Evolutionary conservation across 495 filamentous ascomycete species (phyloP).

Genomic region (Lasiosphaeria ovina): DNA sequence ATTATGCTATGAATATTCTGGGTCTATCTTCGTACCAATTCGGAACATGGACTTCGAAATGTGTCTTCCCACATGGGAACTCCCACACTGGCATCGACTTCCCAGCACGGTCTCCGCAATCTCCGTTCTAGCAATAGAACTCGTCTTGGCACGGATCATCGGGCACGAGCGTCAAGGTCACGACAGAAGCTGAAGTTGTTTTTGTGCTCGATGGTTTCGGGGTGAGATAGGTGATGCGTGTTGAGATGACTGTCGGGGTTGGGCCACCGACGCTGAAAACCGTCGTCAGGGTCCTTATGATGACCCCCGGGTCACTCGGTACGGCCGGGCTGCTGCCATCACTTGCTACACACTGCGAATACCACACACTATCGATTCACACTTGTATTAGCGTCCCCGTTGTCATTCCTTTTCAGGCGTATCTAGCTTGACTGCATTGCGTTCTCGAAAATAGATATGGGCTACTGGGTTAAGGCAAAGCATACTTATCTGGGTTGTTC

Average conservation of each 20-base stretch:
- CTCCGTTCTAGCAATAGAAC: constrained; percentile 11
- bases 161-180: constrained; percentile 25
- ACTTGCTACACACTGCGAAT: constrained; percentile 25
- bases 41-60: too few relatives aligned
- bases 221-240: constrained; percentile 22
- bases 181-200: constrained; percentile 8
- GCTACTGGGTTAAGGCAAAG: not conserved
- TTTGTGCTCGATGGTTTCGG: constrained; percentile 14
- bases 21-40: too few relatives aligned
- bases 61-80: too few relatives aligned
- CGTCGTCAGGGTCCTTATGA: constrained; percentile 21
- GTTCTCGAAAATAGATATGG: not conserved
- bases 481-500: constrained; percentile 20
- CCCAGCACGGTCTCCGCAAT: too few relatives aligned
- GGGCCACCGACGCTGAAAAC: constrained; percentile 24
- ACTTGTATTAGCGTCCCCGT: not conserved
- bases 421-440: not conserved
- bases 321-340: constrained; percentile 1
- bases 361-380: constrained; percentile 18
- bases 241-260: constrained; percentile 22
- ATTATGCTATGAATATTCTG: too few relatives aligned
- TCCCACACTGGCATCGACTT: too few relatives aligned
- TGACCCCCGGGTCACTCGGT: not conserved
- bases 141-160: constrained; percentile 26
- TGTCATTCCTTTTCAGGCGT: not conserved